Conservation (phyloP, 495 filamentous ascomycete genomes). For the Aspergillus taichungensis region DNA sequence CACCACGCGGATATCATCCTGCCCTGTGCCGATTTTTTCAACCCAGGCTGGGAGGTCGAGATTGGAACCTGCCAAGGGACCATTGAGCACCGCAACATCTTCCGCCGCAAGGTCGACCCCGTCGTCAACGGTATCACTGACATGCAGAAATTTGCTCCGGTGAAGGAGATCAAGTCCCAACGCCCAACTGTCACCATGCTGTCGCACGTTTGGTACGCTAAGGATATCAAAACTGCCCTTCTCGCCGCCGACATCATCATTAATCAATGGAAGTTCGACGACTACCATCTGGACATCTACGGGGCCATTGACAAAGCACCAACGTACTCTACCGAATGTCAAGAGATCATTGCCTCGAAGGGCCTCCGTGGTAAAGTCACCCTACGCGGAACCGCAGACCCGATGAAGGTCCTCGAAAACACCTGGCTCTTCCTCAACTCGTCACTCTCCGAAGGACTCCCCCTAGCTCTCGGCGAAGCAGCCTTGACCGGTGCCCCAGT, state of each 20-base stretch:
- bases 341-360: conserved; percentile 55
- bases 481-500: conserved; percentile 56
- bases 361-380: conserved; percentile 45
- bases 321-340: conserved; percentile 50
- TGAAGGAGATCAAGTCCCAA: conserved; percentile 47
- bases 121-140: conserved; percentile 61
- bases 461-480: conserved; percentile 56
- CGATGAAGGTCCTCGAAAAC: conserved; percentile 48
- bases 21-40: conserved; percentile 59
- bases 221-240: conserved; percentile 57
- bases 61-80: conserved; percentile 51
- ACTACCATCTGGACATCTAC: conserved; percentile 56
- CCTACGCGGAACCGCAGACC: conserved; percentile 48
- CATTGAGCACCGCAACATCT: conserved; percentile 50
- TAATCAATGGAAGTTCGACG: conserved; percentile 57
- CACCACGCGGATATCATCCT: conserved; percentile 58
- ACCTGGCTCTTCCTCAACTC: conserved; percentile 64
- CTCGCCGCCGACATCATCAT: conserved; percentile 57
- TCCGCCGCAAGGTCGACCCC: conserved; percentile 55
- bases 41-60: conserved; percentile 59
- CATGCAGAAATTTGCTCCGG: conserved; percentile 54
- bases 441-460: conserved; percentile 56
- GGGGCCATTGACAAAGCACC: conserved; percentile 53
- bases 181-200: conserved; percentile 57
- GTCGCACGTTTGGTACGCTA: conserved; percentile 56